phyloP scores from a whole-genome alignment of 768 basidiomycete genomes.

The Russula lepida region DNA sequence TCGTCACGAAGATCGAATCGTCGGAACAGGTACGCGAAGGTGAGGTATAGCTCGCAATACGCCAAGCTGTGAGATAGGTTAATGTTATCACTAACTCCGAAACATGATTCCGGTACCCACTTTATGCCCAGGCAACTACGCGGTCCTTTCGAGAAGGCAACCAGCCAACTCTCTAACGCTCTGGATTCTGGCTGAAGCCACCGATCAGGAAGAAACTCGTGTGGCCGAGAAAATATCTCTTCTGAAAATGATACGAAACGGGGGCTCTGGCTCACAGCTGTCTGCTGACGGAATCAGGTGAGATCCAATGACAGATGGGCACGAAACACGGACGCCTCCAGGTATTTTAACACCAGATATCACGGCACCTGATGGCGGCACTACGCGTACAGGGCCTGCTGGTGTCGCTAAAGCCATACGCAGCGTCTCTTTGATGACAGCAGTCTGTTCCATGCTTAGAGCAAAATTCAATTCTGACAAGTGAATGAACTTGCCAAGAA shows the following conservation, averaged over 20 bases:
- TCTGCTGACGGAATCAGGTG: neutral
- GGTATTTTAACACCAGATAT: conserved; percentile 10
- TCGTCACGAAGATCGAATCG: conserved; percentile 20
- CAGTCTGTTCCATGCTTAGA: neutral
- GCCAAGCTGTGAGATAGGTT: conserved; percentile 6
- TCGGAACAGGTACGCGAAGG: too few relatives aligned
- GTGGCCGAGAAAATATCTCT: conserved; percentile 15
- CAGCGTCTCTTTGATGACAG: conserved; percentile 12
- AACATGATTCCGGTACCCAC: neutral
- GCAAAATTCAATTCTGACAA: too few relatives aligned
- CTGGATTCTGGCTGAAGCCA: conserved; percentile 12
- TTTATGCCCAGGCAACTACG: too few relatives aligned
- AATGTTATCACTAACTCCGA: neutral
- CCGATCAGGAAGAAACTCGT: conserved; percentile 18
- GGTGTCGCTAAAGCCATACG: neutral
- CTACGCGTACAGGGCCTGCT: conserved; percentile 1
- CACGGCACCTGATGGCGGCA: conserved; percentile 6
- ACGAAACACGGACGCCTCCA: conserved; percentile 8
- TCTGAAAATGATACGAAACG: conserved; percentile 12
- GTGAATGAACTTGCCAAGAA: conserved; percentile 1
- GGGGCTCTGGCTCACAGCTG: conserved; percentile 10
- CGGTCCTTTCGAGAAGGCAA: conserved; percentile 21
- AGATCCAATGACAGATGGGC: too few relatives aligned
- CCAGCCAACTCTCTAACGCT: conserved; percentile 10
- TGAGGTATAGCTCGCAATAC: too few relatives aligned